These are phyloP conservation scores for Cylindrotheca closterium DNA, from an alignment of 108 stramenopile genomes.

Conservation along the genomic window DNA sequence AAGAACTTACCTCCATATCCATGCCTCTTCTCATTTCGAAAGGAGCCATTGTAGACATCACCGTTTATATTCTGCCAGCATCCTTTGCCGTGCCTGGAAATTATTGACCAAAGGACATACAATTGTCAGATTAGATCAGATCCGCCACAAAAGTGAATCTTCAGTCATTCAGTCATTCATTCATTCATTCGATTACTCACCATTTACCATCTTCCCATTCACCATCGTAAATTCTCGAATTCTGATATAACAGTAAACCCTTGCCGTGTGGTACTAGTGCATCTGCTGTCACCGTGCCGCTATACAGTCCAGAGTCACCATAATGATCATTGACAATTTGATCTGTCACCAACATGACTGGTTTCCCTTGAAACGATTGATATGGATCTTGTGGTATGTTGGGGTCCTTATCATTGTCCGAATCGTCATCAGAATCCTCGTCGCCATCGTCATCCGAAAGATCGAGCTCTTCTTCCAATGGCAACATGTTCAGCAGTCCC, in stretches of 20 bases:
- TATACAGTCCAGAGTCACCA: constrained; percentile 44
- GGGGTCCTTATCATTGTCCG: neutral
- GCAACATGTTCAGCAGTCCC: neutral
- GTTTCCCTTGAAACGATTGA: neutral
- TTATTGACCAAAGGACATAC: too few relatives aligned
- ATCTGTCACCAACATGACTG: constrained; percentile 9
- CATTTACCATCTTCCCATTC: constrained; percentile 62
- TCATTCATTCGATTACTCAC: too few relatives aligned
- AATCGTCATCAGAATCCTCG: neutral
- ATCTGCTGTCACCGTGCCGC: constrained; percentile 25
- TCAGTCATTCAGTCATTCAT: too few relatives aligned
- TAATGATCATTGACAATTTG: constrained; percentile 38
- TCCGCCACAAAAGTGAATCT: too few relatives aligned
- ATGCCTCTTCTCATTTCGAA: constrained; percentile 39
- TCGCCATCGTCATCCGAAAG: neutral
- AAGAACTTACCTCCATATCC: constrained; percentile 37
- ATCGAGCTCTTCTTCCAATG: neutral
- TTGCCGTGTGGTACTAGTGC: constrained; percentile 46
- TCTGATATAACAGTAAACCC: constrained; percentile 63
- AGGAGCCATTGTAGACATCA: constrained; percentile 44
- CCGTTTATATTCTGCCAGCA: constrained; percentile 40
- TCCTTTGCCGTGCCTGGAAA: constrained; percentile 26
- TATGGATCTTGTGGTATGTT: neutral
- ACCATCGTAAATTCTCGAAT: constrained; percentile 54
- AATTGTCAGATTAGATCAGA: neutral